Percentiles rank a stretch among this genome's conserved stretches.
These are phyloP conservation scores for Lasiosphaeria hispida DNA, from an alignment of 495 filamentous ascomycete genomes.

Conservation along the genomic window DNA sequence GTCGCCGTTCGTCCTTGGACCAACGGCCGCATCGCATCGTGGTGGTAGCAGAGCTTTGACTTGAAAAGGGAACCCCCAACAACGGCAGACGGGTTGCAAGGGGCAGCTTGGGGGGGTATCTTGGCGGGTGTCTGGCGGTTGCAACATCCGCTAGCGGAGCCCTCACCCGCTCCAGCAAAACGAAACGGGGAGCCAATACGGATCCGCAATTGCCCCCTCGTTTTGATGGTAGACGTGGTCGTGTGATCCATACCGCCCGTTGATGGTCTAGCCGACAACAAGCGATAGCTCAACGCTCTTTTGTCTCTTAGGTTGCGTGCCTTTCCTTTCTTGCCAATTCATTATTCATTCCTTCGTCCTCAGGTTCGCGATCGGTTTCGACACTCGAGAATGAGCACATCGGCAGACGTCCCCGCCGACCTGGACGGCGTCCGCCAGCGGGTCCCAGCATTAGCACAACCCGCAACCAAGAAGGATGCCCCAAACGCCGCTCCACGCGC, in stretches of 20 bases:
- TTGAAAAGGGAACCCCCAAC: too few relatives aligned
- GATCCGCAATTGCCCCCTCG: slow-evolving; percentile 4
- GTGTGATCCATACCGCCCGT: not conserved
- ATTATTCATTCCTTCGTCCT: not conserved
- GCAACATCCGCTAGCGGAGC: not conserved
- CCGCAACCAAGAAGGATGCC: not conserved
- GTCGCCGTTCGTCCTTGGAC: too few relatives aligned
- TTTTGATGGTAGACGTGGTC: not conserved
- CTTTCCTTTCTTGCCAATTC: not conserved
- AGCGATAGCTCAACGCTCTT: not conserved
- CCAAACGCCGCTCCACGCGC: not conserved
- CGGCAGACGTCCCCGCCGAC: slow-evolving; percentile 21
- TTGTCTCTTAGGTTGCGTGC: not conserved
- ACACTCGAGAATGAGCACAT: slow-evolving; percentile 24
- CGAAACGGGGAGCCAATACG: not conserved
- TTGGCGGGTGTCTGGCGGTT: not conserved
- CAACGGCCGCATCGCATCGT: too few relatives aligned
- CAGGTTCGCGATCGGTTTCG: not conserved
- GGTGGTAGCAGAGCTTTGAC: too few relatives aligned
- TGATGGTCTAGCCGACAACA: not conserved
- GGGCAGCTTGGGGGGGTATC: not conserved
- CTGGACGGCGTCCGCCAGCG: slow-evolving; percentile 30
- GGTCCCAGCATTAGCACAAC: not conserved
- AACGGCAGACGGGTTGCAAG: too few relatives aligned
- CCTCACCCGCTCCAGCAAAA: slow-evolving; percentile 2